Evolutionary conservation across 345 rosid species (phyloP).

Genomic region (Sisymbrium altissimum): DNA sequence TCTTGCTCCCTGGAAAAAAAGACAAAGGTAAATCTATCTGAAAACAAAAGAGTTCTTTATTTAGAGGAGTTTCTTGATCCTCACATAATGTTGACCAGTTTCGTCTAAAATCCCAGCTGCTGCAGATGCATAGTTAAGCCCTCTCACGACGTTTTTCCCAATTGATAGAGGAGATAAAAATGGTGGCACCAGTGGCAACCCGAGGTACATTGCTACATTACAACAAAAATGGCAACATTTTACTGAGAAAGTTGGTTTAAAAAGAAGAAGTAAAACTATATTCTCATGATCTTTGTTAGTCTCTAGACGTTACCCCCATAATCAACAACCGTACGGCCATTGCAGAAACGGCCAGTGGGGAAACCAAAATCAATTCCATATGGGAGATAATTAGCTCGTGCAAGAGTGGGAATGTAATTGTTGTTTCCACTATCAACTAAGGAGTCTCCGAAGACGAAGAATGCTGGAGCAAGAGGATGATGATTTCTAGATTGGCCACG

Average conservation of each 20-base stretch:
- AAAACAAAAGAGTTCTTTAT: neutral
- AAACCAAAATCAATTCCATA: conserved; percentile 46
- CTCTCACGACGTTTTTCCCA: conserved; percentile 22
- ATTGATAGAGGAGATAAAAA: conserved; percentile 31
- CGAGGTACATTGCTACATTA: conserved; percentile 22
- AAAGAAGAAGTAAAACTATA: neutral
- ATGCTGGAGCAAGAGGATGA: conserved; percentile 36
- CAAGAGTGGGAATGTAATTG: conserved; percentile 36
- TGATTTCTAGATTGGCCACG: conserved; percentile 12
- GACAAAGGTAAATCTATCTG: neutral
- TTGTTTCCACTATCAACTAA: conserved; percentile 42
- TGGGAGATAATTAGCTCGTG: conserved; percentile 39
- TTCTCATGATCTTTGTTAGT: neutral
- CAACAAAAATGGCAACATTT: neutral
- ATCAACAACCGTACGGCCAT: conserved; percentile 39
- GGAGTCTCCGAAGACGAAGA: conserved; percentile 41
- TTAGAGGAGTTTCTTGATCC: conserved; percentile 5
- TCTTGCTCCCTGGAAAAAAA: conserved; percentile 36
- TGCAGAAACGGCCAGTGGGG: conserved; percentile 40
- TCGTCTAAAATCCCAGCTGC: conserved; percentile 46
- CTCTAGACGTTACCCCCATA: conserved; percentile 22
- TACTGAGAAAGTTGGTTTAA: neutral
- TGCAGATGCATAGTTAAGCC: conserved; percentile 43
- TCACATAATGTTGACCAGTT: conserved; percentile 33
- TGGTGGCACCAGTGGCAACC: conserved; percentile 37